A percentile compares a stretch with the other conserved stretches of the same genome.
Conservation (phyloP, 768 basidiomycete genomes). For the Hygrocybe punicea region DNA sequence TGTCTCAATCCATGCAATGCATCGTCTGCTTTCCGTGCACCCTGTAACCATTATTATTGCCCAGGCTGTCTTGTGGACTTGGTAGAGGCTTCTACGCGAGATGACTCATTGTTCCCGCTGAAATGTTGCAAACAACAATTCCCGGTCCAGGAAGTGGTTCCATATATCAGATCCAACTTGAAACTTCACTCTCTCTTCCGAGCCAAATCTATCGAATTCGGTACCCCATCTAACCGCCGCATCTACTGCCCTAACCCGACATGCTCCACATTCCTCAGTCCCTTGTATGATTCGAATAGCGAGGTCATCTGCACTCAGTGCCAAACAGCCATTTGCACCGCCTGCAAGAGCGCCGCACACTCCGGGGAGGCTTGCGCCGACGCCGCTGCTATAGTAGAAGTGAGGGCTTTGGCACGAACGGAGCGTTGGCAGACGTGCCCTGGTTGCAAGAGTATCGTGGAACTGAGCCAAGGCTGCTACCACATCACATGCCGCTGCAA, state of each 20-base stretch:
- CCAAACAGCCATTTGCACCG: constrained; percentile 38
- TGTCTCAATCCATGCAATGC: constrained; percentile 4
- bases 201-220: constrained; percentile 46
- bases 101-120: constrained; percentile 42
- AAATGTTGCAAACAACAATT: constrained; percentile 37
- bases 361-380: constrained; percentile 38
- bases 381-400: constrained; percentile 40
- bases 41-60: constrained; percentile 41
- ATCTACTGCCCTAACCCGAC: constrained; percentile 50
- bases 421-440: constrained; percentile 64
- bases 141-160: constrained; percentile 18
- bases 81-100: constrained; percentile 34
- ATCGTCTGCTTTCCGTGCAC: constrained; percentile 20
- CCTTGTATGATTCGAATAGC: constrained; percentile 22
- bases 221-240: constrained; percentile 38
- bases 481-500: constrained; percentile 63
- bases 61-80: constrained; percentile 31
- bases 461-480: constrained; percentile 55
- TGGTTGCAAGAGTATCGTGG: constrained; percentile 52
- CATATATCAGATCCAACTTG: constrained; percentile 13
- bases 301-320: constrained; percentile 43
- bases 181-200: constrained; percentile 34
- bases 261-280: constrained; percentile 55
- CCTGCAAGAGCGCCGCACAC: constrained; percentile 51
- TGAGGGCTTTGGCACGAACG: constrained; percentile 44